These are phyloP conservation scores for Quercus agrifolia DNA, from an alignment of 306 rosid genomes.

Conservation along the genomic window DNA sequence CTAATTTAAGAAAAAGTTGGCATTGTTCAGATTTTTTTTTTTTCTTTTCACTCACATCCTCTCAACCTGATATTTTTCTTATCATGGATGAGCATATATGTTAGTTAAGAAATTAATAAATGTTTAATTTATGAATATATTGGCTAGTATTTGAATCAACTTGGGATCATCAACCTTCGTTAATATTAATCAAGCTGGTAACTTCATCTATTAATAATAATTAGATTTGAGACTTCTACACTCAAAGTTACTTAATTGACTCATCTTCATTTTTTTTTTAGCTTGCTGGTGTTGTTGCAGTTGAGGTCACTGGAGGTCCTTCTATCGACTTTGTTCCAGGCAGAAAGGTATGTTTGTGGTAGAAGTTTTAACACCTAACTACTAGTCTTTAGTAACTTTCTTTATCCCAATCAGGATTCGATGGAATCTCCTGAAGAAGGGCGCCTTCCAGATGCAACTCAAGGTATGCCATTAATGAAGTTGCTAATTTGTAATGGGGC, in stretches of 20 bases:
- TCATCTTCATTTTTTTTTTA: slow-evolving; percentile 25
- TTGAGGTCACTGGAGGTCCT: slow-evolving; percentile 91
- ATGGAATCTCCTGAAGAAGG: slow-evolving; percentile 57
- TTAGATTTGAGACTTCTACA: neutral
- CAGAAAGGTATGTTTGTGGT: slow-evolving; percentile 56
- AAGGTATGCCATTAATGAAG: slow-evolving; percentile 37
- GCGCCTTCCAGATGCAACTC: slow-evolving; percentile 80
- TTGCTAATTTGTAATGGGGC: neutral
- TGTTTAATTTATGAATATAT: neutral
- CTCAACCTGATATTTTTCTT: neutral
- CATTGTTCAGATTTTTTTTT: neutral
- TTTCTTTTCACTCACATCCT: neutral
- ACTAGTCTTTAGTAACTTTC: slow-evolving; percentile 5
- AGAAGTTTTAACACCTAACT: neutral
- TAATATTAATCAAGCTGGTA: neutral
- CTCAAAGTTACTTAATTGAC: neutral
- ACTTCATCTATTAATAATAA: neutral
- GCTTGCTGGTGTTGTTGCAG: slow-evolving; percentile 95
- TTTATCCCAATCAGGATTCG: slow-evolving; percentile 53
- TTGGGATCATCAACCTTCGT: neutral
- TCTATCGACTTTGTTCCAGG: slow-evolving; percentile 71
- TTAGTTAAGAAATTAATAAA: neutral
- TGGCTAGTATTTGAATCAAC: neutral
- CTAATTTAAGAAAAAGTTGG: too few relatives aligned
- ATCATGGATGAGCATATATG: neutral